Evolutionary conservation across 257 asterid genomes (phyloP), one percentile per base, ranked within the genome.

Genomic region (Nicotiana noctiflora): DNA sequence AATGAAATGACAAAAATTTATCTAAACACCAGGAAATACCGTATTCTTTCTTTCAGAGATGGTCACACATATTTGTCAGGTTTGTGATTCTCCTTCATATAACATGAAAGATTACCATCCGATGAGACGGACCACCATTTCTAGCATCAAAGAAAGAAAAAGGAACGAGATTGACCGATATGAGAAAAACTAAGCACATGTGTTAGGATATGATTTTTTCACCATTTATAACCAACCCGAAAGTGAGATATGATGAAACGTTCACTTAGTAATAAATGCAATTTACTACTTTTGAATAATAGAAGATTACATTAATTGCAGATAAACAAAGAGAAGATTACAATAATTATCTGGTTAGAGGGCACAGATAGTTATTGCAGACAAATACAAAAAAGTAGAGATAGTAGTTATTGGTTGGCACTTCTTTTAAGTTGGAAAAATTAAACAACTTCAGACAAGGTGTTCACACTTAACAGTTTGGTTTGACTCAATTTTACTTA

Each of bases 31-130:
- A 8, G 49, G 49, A 40, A 40, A 40, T 40, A 40, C 11, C 8
- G 49, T 40, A 40, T 40, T 40, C 49, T 40, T 40, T 40, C 49
- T 40, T 37, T 40, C 8, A 40, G 49, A 40, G 49, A 40, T 40
- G 11, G 49, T 40, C 49, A 40, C 11, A 40, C 3, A 55, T 80
- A 81, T 82, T 83, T 80, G 86, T 84, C 90, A 86, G 44, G 81
- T 84, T 87, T 77, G 66, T 84, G 80, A 89, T 83, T 78, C 90
- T 89, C 82, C 84, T 29, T 81, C 0, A 59, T 3, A 8, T 59
- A 3, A 19, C 31, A 59, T 2, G 15, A 59, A 59, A 3, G 23
- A 6, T 8, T 59, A 59, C 9, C 65, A 21, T 8, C 10, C 4
- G 29, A 21, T 59, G 0, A 59, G 14, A 59, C 6, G 15, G 15